These are phyloP conservation scores for Leccinum obscurum DNA, from an alignment of 768 basidiomycete species.

Conservation along the genomic window DNA sequence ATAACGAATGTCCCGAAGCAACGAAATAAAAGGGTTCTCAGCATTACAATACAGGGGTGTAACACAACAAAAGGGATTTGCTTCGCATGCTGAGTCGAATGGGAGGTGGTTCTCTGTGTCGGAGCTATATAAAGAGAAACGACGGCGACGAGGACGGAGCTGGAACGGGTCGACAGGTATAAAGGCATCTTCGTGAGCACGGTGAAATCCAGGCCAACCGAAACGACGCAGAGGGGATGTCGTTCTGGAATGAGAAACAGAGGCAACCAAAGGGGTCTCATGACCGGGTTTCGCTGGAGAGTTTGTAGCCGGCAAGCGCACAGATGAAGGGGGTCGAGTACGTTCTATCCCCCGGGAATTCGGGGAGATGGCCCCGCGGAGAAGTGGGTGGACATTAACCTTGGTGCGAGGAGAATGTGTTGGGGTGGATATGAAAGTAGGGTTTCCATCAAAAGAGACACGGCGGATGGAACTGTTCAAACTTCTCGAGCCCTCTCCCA, in stretches of 20 bases:
- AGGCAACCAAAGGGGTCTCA: conserved; percentile 30
- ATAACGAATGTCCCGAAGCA: conserved; percentile 24
- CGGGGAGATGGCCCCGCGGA: conserved; percentile 16
- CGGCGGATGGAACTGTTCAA: conserved; percentile 50
- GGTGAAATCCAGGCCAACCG: conserved; percentile 52
- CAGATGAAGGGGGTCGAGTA: conserved; percentile 7
- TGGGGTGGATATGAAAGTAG: conserved; percentile 36
- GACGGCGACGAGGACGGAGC: conserved; percentile 25
- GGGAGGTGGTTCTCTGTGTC: conserved; percentile 19
- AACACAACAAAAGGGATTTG: conserved; percentile 23
- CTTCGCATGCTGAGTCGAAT: conserved; percentile 27
- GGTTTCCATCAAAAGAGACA: conserved; percentile 51
- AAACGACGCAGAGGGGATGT: conserved; percentile 62
- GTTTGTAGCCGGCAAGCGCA: conserved; percentile 3
- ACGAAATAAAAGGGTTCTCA: conserved; percentile 13
- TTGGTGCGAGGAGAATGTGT: conserved; percentile 32
- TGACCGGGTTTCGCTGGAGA: conserved; percentile 23
- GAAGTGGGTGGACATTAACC: conserved; percentile 33
- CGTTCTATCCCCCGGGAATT: conserved; percentile 13
- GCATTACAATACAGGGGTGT: conserved; percentile 16
- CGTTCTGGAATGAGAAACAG: conserved; percentile 41
- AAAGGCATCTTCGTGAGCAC: conserved; percentile 54
- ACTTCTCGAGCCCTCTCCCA: conserved; percentile 40
- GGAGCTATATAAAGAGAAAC: conserved; percentile 23
- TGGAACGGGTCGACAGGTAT: conserved; percentile 57